Base-by-base conservation (phyloP, 306 rosid genomes). In the Psophocarpus tetragonolobus region DNA sequence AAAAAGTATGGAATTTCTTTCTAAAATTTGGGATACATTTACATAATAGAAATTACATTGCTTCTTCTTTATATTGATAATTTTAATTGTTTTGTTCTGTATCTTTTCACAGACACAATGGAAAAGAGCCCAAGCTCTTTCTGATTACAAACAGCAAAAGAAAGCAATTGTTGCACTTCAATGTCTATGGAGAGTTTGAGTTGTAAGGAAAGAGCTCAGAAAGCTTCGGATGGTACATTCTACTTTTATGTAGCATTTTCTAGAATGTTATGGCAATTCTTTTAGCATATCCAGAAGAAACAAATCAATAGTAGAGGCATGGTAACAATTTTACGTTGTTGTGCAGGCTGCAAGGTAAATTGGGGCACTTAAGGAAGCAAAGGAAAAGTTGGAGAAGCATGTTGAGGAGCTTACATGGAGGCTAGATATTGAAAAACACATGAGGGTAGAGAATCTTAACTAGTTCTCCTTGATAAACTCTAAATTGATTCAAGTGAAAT, bases 321-420 rank as follows among this genome's bases (percentile, higher is more conserved):
- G 68, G 61, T 73, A 67, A 87, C 38, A 12, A 56, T 18, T 7
- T 26, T n/a, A 74, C 42, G 42, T 23, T 58, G 14, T 44, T 76
- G 76, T 82, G 68, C 77, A 93, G 97, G 97, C 94, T 82, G 96
- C 97, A 76, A 89, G 94, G 84, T 96, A 93, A 61, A 87, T 94
- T 0, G 97, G 97, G 9, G 97, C 96, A 53, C 97, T 93, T 58
- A 93, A 89, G 88, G 97, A 91, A 78, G 97, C 97, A 1, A 93
- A 93, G 88, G 97, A 93, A 88, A 93, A 90, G 83, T 80, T 93
- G 87, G 97, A 93, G 86, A 93, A 93, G 86, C 97, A 92, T 3
- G 97, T 93, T 14, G 97, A 93, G 82, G 97, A 93, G 84, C 90
- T 93, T 45, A 81, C 91, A 60, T 93, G 97, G 97, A 81, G 97